These are phyloP conservation scores for Scheffersomyces parashehatae DNA, from an alignment of 1,139 yeast genomes.

Conservation along the genomic window DNA sequence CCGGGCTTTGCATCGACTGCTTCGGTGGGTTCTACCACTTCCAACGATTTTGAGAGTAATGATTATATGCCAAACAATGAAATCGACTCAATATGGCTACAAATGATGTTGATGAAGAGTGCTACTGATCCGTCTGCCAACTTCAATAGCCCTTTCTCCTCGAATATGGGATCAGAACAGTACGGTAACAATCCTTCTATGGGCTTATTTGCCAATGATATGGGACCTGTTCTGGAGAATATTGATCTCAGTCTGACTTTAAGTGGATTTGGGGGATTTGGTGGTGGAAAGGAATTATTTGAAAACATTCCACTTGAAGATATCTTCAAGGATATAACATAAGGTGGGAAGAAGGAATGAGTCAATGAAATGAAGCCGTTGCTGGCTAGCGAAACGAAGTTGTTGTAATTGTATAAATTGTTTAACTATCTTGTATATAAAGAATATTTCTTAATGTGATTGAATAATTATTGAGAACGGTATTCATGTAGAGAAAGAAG, in stretches of 20 bases:
- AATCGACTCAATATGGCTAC: conserved; percentile 31
- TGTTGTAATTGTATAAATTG: too few species aligned
- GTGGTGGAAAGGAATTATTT: conserved; percentile 5
- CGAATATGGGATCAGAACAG: too few species aligned
- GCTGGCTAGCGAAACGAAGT: too few species aligned
- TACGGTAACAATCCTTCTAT: too few species aligned
- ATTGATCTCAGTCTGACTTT: too few species aligned
- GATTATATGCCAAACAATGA: conserved; percentile 20
- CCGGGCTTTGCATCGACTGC: neutral
- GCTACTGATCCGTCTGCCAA: neutral
- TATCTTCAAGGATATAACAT: conserved; percentile 9
- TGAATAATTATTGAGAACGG: too few species aligned
- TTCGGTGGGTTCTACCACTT: conserved; percentile 6
- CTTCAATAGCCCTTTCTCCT: neutral
- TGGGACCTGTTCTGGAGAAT: too few species aligned
- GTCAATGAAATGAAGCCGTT: too few species aligned
- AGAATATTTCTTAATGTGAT: too few species aligned
- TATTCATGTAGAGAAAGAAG: too few species aligned
- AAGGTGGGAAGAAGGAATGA: neutral
- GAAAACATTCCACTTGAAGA: conserved; percentile 10
- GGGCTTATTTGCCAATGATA: too few species aligned
- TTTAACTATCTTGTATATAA: too few species aligned
- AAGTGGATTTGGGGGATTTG: neutral
- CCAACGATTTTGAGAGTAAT: conserved; percentile 7
- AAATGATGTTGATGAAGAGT: conserved; percentile 27